These are phyloP conservation scores for Marchantia polymorpha DNA, from an alignment of 225 moss, liverwort and hornwort species.

Conservation along the genomic window DNA sequence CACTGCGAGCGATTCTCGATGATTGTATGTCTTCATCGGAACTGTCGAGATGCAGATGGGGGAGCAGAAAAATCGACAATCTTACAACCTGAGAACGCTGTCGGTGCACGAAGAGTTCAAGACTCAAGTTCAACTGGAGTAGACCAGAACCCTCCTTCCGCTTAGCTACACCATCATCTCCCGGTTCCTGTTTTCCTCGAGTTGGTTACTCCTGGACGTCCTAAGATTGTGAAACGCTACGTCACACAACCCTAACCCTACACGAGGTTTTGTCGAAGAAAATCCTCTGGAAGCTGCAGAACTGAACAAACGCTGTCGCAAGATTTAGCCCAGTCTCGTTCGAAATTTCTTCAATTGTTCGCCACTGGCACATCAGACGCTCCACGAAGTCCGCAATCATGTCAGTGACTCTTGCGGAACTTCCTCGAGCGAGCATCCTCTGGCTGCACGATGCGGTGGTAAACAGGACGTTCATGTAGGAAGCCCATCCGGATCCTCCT, in stretches of 20 bases:
- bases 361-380: not conserved
- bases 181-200: not conserved
- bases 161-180: not conserved
- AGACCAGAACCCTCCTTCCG: not conserved
- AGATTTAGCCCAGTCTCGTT: not conserved
- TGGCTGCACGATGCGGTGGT: not conserved
- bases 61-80: not conserved
- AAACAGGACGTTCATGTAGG: not conserved
- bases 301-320: not conserved
- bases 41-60: not conserved
- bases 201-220: not conserved
- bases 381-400: too few relatives aligned
- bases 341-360: not conserved
- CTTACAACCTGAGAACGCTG: not conserved
- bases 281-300: not conserved
- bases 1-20: not conserved
- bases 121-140: not conserved
- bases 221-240: constrained; percentile 7
- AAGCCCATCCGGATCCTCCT: not conserved
- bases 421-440: not conserved
- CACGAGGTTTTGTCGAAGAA: not conserved
- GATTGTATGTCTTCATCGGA: not conserved
- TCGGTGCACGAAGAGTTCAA: not conserved
- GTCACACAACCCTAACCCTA: constrained; percentile 18
- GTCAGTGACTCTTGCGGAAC: not conserved